phyloP scores from a whole-genome alignment of 2,329 filamentous ascomycete genomes.

The Ilyonectria robusta region DNA sequence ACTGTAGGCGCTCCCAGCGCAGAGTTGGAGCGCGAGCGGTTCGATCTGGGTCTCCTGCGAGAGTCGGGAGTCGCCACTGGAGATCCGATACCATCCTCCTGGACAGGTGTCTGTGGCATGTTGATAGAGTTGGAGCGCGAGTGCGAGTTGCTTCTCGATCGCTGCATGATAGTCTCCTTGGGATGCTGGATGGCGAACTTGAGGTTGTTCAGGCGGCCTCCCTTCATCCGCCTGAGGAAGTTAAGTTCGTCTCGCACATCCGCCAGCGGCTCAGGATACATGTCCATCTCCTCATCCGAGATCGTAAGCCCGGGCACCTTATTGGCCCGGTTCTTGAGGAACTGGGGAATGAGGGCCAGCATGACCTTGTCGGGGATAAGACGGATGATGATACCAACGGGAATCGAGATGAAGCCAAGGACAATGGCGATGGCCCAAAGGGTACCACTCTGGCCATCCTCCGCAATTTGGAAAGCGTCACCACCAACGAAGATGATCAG shows the following conservation, averaged over 20 bases:
- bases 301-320: constrained; percentile 70
- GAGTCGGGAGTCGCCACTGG: constrained; percentile 71
- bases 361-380: constrained; percentile 83
- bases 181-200: constrained; percentile 85
- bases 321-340: constrained; percentile 64
- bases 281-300: constrained; percentile 76
- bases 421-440: constrained; percentile 93
- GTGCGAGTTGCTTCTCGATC: constrained; percentile 74
- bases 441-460: constrained; percentile 72
- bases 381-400: constrained; percentile 85
- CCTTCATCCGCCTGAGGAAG: constrained; percentile 85
- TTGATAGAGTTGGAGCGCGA: constrained; percentile 75
- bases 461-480: constrained; percentile 80
- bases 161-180: constrained; percentile 75
- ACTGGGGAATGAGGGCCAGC: constrained; percentile 65
- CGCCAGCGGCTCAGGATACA: constrained; percentile 79
- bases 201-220: constrained; percentile 84
- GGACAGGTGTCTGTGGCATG: constrained; percentile 74
- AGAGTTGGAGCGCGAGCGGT: constrained; percentile 76
- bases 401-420: constrained; percentile 87
- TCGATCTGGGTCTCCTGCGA: constrained; percentile 77
- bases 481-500: constrained; percentile 93
- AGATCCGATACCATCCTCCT: constrained; percentile 66
- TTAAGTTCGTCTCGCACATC: constrained; percentile 86
- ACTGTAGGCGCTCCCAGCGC: constrained; percentile 82